Base-by-base conservation (phyloP, 2,329 filamentous ascomycete genomes). In the Aspergillus felis region DNA sequence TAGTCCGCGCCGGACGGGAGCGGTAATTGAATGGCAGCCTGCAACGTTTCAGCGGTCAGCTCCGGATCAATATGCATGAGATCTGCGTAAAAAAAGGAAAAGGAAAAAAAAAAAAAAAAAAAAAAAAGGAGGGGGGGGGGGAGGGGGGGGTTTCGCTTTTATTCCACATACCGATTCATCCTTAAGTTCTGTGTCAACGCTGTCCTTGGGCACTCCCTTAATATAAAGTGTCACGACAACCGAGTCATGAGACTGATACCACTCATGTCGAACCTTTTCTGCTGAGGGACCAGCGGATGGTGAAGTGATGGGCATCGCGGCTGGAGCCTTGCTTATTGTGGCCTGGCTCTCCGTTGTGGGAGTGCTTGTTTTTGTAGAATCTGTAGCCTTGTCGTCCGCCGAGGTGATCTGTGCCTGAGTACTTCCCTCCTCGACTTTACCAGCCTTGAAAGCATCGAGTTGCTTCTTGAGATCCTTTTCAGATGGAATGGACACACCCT, bases 191-290 rank as follows among this genome's bases (percentile, higher is more conserved):
- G 85, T 72, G 4, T 76, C 71, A 3, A 81, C 75, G 48, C 80
- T 78, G 28, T 86, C 84, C 62, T 85, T 82, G 0, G 81, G 78
- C 2, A 88, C 80, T 10, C 83, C 84, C 68, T 88, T 89, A 2
- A 84, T 85, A 53, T 88, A 81, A n/a, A 90, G 76, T 0, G 83
- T 86, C 64, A 89, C 78, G 28, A 83, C 84, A 53, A 89, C 80
- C 10, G 74, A 81, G n/a, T 84, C 80, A 17, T 75, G 74, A 49
- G 81, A 85, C 66, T 89, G 86, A 65, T 87, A 89, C 85, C 85
- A 90, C 57, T 89, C 87, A 65, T 88, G 81, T 56, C 86, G 81
- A 62, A 88, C 82, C 69, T 87, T 88, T 57, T 81, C 79, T 4
- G 81, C 82, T 57, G 57, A 35, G 27, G 57, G 38, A 8, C 62